A percentile compares a stretch with the other conserved stretches of the same genome.
These are phyloP conservation scores for Drechslerella dactyloides DNA, from an alignment of 2,329 filamentous ascomycete genomes.

Conservation along the genomic window DNA sequence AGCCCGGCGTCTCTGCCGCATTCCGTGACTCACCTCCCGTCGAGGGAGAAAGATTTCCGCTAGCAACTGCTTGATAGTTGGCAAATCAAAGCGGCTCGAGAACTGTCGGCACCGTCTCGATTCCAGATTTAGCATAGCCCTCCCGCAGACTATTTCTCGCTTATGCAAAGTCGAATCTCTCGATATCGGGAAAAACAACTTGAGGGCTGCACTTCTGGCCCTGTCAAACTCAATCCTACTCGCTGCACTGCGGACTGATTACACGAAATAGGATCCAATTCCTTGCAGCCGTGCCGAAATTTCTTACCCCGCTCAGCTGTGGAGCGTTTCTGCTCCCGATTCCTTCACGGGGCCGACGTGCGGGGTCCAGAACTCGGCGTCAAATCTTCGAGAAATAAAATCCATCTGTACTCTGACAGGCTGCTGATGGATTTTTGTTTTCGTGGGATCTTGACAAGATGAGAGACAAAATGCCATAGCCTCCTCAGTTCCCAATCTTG, in stretches of 20 bases:
- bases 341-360: conserved; percentile 9
- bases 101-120: conserved; percentile 17
- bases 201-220: conserved; percentile 44
- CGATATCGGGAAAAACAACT: conserved; percentile 37
- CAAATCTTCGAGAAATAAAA: too few species aligned
- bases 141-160: conserved; percentile 49
- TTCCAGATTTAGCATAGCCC: conserved; percentile 50
- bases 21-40: conserved; percentile 2
- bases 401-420: conserved; percentile 30
- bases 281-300: neutral
- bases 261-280: conserved; percentile 43
- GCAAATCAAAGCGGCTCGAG: conserved; percentile 3
- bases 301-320: conserved; percentile 13
- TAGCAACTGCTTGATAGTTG: neutral
- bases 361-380: neutral
- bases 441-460: conserved; percentile 10
- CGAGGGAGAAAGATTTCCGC: neutral
- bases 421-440: neutral
- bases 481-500: conserved; percentile 35
- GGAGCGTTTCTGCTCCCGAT: neutral
- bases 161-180: conserved; percentile 50
- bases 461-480: neutral
- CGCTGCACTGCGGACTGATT: conserved; percentile 6
- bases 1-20: neutral
- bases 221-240: conserved; percentile 26